Evolutionary conservation across 2,329 filamentous ascomycete genomes (phyloP), one percentile per base, ranked within the genome.

Genomic region (Chrysoporthe cubensis): DNA sequence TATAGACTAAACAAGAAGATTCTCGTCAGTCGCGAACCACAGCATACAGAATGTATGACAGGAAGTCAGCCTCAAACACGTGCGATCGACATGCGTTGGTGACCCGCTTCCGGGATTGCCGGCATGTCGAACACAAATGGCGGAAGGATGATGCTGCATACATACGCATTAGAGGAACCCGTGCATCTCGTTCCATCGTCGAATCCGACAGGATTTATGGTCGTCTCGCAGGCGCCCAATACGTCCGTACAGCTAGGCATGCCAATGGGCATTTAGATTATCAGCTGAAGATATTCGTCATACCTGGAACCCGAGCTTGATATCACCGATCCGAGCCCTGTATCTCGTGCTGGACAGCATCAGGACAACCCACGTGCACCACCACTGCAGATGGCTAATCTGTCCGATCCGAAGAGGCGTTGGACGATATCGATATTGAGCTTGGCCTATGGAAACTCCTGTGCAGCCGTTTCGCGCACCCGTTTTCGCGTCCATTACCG

Each of bases 71-170:
- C 50, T 34, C 26, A 42, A n/a, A 40, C 56, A 42, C 34, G 56
- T 58, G 56, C 7, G 14, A 7, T 21, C 32, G 56, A 42, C 18
- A 18, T 14, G 4, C 7, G 50, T 4, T 14, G 34, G 34, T 21
- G 34, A 42, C 18, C 18, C 34, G 18, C 18, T 18, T 18, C 18
- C 34, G 34, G 56, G 9, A 40, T 37, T 16, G 34, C 56, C 56
- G 56, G 37, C 34, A 37, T 40, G 5, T 58, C 34, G 34, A 18
- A 21, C 13, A 7, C 50, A 42, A 37, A 40, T 58, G 37, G 56
- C 56, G 56, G 37, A 58, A 42, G 56, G 56, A 58, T 54, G 50
- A 58, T 54, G 50, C 50, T 5, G 26, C 50, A 54, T 54, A 32
- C 5, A 11, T 21, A 54, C 26, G 11, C 26, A 26, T 13, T 13